These are phyloP conservation scores for Aureobasidium sp. DNA, from an alignment of 2,329 filamentous ascomycete genomes.

Conservation along the genomic window DNA sequence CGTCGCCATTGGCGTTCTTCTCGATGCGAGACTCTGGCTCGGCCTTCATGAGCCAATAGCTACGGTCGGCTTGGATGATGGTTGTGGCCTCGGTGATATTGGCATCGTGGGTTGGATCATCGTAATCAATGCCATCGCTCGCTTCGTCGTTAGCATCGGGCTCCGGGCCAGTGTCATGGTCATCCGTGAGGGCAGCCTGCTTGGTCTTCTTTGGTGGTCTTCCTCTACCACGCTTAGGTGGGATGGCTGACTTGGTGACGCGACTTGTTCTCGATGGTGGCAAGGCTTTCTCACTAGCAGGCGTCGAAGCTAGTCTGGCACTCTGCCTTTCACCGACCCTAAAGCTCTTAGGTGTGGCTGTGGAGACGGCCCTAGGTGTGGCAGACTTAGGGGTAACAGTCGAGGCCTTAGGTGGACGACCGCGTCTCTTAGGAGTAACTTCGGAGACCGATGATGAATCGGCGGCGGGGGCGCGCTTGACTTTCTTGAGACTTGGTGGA, in stretches of 20 bases:
- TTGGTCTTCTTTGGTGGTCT: slow-evolving; percentile 15
- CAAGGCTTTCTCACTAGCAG: not conserved
- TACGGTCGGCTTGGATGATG: slow-evolving; percentile 15
- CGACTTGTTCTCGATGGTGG: not conserved
- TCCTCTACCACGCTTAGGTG: slow-evolving; percentile 16
- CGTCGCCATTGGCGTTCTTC: slow-evolving; percentile 57
- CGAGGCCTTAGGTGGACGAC: slow-evolving; percentile 18
- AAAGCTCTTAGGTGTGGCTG: not conserved
- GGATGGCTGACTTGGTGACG: not conserved
- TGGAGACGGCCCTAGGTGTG: not conserved
- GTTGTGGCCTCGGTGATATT: slow-evolving; percentile 7
- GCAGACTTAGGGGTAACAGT: not conserved
- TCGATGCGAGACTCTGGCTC: slow-evolving; percentile 79
- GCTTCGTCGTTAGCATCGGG: slow-evolving; percentile 9
- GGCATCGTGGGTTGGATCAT: not conserved
- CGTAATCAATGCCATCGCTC: slow-evolving; percentile 6
- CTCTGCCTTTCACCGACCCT: slow-evolving; percentile 9
- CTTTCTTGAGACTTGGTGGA: slow-evolving; percentile 5
- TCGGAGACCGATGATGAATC: not conserved
- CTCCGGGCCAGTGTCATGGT: not conserved
- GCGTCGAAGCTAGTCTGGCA: slow-evolving; percentile 10
- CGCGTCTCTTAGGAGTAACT: slow-evolving; percentile 22
- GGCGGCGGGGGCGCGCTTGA: not conserved
- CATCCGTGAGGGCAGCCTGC: not conserved
- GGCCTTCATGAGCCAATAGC: slow-evolving; percentile 43